Evolutionary conservation across 2,329 filamentous ascomycete genomes (phyloP).

Genomic region (Aureobasidium leucospermi): DNA sequence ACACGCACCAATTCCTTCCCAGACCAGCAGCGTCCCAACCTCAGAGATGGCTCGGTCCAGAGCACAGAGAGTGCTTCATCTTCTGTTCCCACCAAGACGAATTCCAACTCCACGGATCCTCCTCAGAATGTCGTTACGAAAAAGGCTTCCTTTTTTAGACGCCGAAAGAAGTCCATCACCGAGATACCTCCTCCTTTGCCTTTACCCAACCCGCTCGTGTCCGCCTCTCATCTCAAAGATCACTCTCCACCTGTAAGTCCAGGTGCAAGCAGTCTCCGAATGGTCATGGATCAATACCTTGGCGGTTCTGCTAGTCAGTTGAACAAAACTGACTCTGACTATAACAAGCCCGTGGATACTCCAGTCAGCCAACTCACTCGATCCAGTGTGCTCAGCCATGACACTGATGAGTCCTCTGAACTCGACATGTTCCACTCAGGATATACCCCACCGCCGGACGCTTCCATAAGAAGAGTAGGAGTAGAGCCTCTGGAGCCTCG

Average conservation of each 20-base stretch:
- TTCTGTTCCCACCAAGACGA: background rate
- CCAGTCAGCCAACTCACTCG: slow-evolving; percentile 20
- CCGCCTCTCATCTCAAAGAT: slow-evolving; percentile 36
- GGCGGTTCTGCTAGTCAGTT: slow-evolving; percentile 20
- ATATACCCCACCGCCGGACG: slow-evolving; percentile 64
- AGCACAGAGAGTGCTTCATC: background rate
- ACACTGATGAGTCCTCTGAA: slow-evolving; percentile 28
- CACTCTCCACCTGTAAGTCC: slow-evolving; percentile 36
- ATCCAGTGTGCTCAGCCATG: slow-evolving; percentile 23
- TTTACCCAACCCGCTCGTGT: slow-evolving; percentile 34
- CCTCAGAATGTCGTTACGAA: slow-evolving; percentile 55
- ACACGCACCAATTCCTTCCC: slow-evolving; percentile 37
- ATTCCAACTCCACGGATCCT: slow-evolving; percentile 10
- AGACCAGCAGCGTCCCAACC: slow-evolving; percentile 21
- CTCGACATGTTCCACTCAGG: slow-evolving; percentile 64
- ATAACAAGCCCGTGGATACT: background rate
- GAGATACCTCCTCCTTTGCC: slow-evolving; percentile 59
- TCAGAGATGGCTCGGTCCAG: slow-evolving; percentile 2
- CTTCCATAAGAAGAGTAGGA: slow-evolving; percentile 50
- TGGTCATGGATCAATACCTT: slow-evolving; percentile 83
- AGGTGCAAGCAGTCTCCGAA: slow-evolving; percentile 69
- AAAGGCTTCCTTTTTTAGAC: slow-evolving; percentile 88
- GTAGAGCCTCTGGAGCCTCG: slow-evolving; percentile 19
- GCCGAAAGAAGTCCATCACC: slow-evolving; percentile 81
- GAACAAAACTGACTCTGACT: background rate